Evolutionary conservation across 2,329 filamentous ascomycete genomes (phyloP).

Genomic region (Ophiosphaerella korrae): DNA sequence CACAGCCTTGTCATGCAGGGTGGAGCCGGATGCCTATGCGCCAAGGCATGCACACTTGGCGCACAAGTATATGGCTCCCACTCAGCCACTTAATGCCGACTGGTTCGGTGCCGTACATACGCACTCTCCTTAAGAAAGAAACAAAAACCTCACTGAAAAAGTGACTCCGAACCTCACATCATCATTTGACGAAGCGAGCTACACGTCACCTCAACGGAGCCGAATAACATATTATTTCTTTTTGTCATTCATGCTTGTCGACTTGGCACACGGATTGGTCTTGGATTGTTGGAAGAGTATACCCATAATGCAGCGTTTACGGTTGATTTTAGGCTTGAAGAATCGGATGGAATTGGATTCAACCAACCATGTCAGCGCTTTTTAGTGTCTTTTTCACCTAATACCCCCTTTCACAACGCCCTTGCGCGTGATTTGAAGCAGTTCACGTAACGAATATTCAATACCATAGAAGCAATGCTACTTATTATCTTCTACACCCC

Average conservation of each 20-base stretch:
- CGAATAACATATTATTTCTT: conserved; percentile 19
- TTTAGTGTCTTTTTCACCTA: conserved; percentile 14
- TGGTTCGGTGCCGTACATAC: conserved; percentile 29
- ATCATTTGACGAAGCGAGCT: conserved; percentile 33
- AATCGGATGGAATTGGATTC: not conserved
- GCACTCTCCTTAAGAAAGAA: conserved; percentile 30
- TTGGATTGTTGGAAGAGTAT: conserved; percentile 36
- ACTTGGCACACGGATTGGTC: conserved; percentile 12
- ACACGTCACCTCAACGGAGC: conserved; percentile 45
- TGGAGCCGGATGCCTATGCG: not conserved
- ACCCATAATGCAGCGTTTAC: conserved; percentile 44
- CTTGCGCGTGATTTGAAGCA: conserved; percentile 5
- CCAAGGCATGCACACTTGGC: not conserved
- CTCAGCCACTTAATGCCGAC: conserved; percentile 20
- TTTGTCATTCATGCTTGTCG: conserved; percentile 22
- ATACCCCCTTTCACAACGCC: conserved; percentile 14
- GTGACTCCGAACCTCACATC: conserved; percentile 47
- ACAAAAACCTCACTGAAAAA: conserved; percentile 42
- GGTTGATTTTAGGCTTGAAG: conserved; percentile 10
- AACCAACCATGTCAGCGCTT: conserved; percentile 3
- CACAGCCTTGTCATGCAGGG: not conserved
- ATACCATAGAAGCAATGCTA: conserved; percentile 17
- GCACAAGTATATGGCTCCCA: not conserved
- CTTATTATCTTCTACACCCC: conserved; percentile 5
- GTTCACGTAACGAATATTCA: conserved; percentile 21